These are phyloP conservation scores for Lineolata rhizophorae DNA, from an alignment of 495 filamentous ascomycete genomes.

Conservation along the genomic window DNA sequence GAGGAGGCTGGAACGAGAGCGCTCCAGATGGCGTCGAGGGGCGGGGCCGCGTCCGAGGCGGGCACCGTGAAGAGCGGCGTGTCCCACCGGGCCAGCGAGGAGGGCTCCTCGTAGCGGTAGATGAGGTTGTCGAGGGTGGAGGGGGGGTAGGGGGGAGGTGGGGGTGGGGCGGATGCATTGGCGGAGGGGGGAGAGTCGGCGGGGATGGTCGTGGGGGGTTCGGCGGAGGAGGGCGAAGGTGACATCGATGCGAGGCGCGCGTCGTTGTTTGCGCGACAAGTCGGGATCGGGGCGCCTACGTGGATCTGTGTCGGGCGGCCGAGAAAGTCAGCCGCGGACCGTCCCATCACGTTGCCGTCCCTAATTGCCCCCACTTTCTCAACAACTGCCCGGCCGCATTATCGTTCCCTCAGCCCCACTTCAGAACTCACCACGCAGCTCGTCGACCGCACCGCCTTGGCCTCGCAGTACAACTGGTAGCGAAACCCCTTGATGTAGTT, in stretches of 20 bases:
- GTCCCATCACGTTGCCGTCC: too few species aligned
- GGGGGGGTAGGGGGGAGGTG: slow-evolving; percentile 15
- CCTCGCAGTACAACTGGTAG: slow-evolving; percentile 89
- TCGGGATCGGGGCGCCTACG: slow-evolving; percentile 53
- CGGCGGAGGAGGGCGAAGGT: too few species aligned
- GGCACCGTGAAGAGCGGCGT: slow-evolving; percentile 79
- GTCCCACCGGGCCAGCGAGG: slow-evolving; percentile 88
- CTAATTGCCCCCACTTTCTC: too few species aligned
- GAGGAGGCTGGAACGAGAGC: slow-evolving; percentile 30
- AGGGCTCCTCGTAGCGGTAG: slow-evolving; percentile 91
- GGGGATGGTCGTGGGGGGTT: too few species aligned
- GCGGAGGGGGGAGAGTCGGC: too few species aligned
- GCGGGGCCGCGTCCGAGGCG: slow-evolving; percentile 50
- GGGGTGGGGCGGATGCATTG: neutral
- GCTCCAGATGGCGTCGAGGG: slow-evolving; percentile 57
- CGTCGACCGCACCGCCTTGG: slow-evolving; percentile 65
- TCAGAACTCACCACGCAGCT: slow-evolving; percentile 46
- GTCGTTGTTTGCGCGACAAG: slow-evolving; percentile 39
- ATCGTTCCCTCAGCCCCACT: neutral
- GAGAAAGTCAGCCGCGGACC: too few species aligned
- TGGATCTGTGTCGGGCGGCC: slow-evolving; percentile 55
- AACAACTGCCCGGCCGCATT: too few species aligned
- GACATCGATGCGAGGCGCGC: too few species aligned
- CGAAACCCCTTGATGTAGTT: slow-evolving; percentile 98
- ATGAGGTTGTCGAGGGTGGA: slow-evolving; percentile 78